phyloP scores from a whole-genome alignment of 306 rosid genomes.

The Castanea crenata region DNA sequence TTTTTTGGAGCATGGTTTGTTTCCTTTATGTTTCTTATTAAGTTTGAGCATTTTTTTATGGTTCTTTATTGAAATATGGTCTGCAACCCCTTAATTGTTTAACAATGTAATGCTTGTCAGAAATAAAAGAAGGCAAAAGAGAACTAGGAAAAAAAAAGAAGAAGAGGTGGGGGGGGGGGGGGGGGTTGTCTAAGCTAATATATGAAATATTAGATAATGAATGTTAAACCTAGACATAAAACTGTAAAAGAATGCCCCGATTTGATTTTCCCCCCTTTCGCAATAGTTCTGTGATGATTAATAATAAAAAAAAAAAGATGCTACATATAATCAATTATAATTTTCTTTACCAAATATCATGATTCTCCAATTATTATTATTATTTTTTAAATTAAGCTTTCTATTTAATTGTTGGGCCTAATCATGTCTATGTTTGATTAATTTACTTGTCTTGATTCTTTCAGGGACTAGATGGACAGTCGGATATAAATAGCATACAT shows the following conservation, averaged over 20 bases:
- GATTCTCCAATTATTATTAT: neutral
- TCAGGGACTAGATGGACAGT: constrained; percentile 55
- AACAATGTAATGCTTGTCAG: neutral
- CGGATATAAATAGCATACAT: constrained; percentile 53
- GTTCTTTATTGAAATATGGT: constrained; percentile 5
- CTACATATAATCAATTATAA: neutral
- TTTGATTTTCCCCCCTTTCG: neutral
- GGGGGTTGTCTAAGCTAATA: neutral
- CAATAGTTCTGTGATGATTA: neutral
- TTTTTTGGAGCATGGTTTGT: constrained; percentile 99
- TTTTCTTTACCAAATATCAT: neutral
- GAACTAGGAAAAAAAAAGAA: no score
- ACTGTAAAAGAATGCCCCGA: neutral
- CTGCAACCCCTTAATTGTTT: neutral
- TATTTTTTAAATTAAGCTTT: neutral
- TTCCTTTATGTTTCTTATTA: constrained; percentile 21
- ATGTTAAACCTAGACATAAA: neutral
- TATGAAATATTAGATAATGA: neutral
- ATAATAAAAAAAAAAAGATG: neutral
- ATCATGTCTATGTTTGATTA: neutral
- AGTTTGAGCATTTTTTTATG: neutral
- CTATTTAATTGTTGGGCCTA: neutral
- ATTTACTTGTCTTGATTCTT: neutral
- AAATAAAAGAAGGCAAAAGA: no score
- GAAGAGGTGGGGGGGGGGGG: no score